Evolutionary conservation across 768 basidiomycete genomes (phyloP).

Genomic region (Boletus barrowsii): DNA sequence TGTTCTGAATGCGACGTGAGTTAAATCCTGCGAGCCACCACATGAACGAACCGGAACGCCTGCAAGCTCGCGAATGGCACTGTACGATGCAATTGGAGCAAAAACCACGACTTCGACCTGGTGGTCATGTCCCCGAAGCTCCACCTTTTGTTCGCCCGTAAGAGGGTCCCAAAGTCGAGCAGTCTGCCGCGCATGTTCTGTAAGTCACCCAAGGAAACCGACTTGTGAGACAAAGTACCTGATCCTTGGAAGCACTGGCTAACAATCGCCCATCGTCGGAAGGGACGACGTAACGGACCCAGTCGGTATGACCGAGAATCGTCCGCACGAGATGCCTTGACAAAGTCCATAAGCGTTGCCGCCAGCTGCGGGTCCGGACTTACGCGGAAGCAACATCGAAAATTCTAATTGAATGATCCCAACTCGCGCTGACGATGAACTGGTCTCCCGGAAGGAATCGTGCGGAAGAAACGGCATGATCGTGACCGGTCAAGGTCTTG

Average conservation of each 20-base stretch:
- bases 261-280: conserved; percentile 71
- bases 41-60: conserved; percentile 57
- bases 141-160: conserved; percentile 74
- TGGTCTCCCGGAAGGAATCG: conserved; percentile 85
- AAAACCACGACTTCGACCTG: conserved; percentile 81
- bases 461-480: conserved; percentile 85
- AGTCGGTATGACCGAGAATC: conserved; percentile 75
- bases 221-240: conserved; percentile 45
- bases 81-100: conserved; percentile 72
- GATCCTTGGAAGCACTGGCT: conserved; percentile 83
- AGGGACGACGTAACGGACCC: conserved; percentile 72
- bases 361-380: conserved; percentile 27
- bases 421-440: conserved; percentile 79
- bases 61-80: conserved; percentile 73
- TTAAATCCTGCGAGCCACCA: not conserved
- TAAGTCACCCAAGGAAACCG: not conserved
- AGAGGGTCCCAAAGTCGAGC: conserved; percentile 71
- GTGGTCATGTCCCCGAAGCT: conserved; percentile 85
- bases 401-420: conserved; percentile 81
- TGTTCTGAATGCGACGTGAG: conserved; percentile 37
- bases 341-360: conserved; percentile 9
- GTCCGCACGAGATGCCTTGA: conserved; percentile 71
- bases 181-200: conserved; percentile 46
- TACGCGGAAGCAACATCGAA: conserved; percentile 88
- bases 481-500: conserved; percentile 85